A percentile compares a stretch with the other conserved stretches of the same genome.
phyloP scores from a whole-genome alignment of 306 rosid genomes.

The Bauhinia variegata region DNA sequence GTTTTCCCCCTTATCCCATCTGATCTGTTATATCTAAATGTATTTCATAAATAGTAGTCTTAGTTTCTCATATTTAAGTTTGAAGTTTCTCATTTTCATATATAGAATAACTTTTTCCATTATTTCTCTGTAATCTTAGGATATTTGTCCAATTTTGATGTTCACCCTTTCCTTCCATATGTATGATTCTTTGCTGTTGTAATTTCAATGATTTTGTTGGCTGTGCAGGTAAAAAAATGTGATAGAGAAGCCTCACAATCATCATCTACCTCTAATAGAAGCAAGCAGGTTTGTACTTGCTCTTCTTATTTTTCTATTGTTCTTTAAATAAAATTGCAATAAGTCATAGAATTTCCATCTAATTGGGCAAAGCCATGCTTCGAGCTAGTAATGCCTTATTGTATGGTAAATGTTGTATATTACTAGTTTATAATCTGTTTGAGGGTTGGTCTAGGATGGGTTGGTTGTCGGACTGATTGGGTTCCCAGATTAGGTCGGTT shows the following conservation, averaged over 20 bases:
- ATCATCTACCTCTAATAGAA: conserved; percentile 90
- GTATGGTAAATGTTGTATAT: too few species aligned
- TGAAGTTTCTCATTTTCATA: not conserved
- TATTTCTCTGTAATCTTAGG: not conserved
- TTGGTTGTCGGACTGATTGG: too few species aligned
- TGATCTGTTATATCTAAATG: not conserved
- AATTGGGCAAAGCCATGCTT: conserved; percentile 19
- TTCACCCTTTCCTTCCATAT: not conserved
- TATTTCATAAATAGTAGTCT: not conserved
- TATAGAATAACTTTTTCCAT: not conserved
- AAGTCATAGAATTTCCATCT: conserved; percentile 10
- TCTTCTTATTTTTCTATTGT: conserved; percentile 4
- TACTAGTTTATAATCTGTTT: too few species aligned
- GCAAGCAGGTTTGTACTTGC: conserved; percentile 85
- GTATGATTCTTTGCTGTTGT: too few species aligned
- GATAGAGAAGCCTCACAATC: too few species aligned
- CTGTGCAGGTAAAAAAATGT: too few species aligned
- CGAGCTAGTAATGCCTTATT: not conserved
- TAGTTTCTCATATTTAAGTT: not conserved
- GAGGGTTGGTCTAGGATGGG: too few species aligned
- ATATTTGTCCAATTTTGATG: not conserved
- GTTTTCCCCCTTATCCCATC: not conserved
- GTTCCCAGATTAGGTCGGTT: too few species aligned
- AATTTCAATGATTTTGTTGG: too few species aligned
- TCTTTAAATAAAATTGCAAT: conserved; percentile 12